Percentiles rank a stretch among this genome's conserved stretches.
Conservation (phyloP, 768 basidiomycete species). For the Xerocomellus amylosporus region DNA sequence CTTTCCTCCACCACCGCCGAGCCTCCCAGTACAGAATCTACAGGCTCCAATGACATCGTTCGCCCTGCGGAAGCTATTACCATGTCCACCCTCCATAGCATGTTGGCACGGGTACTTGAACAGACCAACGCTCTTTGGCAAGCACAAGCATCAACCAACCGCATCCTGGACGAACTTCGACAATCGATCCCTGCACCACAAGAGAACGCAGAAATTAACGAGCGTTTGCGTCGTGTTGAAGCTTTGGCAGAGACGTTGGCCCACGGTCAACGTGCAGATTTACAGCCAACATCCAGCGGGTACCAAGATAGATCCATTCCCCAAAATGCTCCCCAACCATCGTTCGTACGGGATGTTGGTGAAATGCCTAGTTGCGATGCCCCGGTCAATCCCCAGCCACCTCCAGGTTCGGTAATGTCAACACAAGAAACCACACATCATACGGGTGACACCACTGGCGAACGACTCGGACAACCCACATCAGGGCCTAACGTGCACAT, state of each 20-base stretch:
- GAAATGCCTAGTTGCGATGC: not conserved
- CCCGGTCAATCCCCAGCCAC: not conserved
- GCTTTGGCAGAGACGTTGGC: constrained; percentile 8
- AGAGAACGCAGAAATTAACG: constrained; percentile 38
- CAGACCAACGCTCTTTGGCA: constrained; percentile 57
- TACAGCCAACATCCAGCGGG: not conserved
- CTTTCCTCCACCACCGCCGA: not conserved
- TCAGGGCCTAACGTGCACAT: not conserved
- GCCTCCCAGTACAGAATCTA: not conserved
- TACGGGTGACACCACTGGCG: not conserved
- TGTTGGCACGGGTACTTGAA: constrained; percentile 54
- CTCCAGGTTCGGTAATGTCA: not conserved
- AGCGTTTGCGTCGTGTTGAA: constrained; percentile 23
- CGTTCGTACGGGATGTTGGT: not conserved
- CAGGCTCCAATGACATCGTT: constrained; percentile 26
- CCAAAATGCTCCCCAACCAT: not conserved
- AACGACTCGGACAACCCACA: not conserved
- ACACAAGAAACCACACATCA: not conserved
- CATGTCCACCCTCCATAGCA: constrained; percentile 45
- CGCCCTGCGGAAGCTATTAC: constrained; percentile 26
- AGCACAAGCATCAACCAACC: constrained; percentile 56
- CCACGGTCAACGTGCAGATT: not conserved
- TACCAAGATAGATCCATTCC: not conserved
- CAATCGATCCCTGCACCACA: constrained; percentile 37
- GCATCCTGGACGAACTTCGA: constrained; percentile 56